Evolutionary conservation across 1,284 basidiomycete genomes (phyloP), one percentile per base, ranked within the genome.

Genomic region (Ganoderma boninense): DNA sequence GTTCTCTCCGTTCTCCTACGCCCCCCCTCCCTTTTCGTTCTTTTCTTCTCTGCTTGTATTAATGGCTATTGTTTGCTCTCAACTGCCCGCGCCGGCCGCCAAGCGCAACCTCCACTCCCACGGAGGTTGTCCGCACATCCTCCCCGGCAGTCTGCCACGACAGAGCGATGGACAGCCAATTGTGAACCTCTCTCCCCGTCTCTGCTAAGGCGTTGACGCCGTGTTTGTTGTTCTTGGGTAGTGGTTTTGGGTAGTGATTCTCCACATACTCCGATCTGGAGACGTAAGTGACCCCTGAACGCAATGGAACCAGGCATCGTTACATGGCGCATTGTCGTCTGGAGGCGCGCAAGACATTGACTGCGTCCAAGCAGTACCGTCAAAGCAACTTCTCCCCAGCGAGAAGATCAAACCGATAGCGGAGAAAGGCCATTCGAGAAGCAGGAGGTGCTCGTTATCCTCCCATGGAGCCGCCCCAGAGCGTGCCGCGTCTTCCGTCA

Each of bases 261-360:
- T 43, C 16, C 40, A 23, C 42, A 26, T 23, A 29, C 10, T 18
- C n/a, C 40, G 57, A 40, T 40, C 2, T 60, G 35, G n/a, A n/a
- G 29, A 35, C 8, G 14, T 32, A 23, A 46, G 2, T n/a, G 42
- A 26, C 35, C 2, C 14, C 8, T 29, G 16, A 10, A 14, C 46
- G 52, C n/a, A 44, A 64, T 40, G n/a, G 57, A 35, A 32, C 11
- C 64, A 82, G 81, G 76, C 68, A 74, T 82, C 64, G 75, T 69
- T 60, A 77, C 75, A 49, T 82, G 79, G 79, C 79, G 75, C 67
- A 64, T 83, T 62, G 78, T 79, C 62, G 72, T 71, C 38, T 79
- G 77, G 75, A 69, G 74, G 60, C 74, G 63, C 73, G 75, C 59
- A 75, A 73, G 49, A 61, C 72, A 18, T 65, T 67, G 57, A 60